Percentiles rank a stretch among this genome's conserved stretches.
phyloP scores from a whole-genome alignment of 495 filamentous ascomycete genomes.

The Halenospora varia region DNA sequence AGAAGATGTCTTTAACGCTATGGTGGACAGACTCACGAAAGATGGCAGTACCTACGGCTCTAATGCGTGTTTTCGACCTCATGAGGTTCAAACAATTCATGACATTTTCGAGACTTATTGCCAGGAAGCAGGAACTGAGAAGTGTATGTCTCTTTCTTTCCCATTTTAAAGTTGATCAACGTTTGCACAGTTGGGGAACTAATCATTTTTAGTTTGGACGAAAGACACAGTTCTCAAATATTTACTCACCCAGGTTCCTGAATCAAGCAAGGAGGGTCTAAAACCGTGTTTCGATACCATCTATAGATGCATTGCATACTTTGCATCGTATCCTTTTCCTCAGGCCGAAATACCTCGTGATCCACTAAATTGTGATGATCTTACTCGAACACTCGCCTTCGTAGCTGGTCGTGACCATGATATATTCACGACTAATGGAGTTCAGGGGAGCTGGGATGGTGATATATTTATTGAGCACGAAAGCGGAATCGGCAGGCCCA shows the following conservation, averaged over 20 bases:
- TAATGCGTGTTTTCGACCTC: not conserved
- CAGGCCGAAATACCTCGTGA: not conserved
- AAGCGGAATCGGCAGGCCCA: not conserved
- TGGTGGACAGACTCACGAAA: too few species aligned
- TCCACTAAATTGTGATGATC: not conserved
- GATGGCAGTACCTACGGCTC: too few species aligned
- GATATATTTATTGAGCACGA: too few species aligned
- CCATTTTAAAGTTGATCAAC: not conserved
- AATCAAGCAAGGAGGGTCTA: not conserved
- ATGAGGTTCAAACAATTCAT: not conserved
- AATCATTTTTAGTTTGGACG: not conserved
- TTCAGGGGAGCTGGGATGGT: not conserved
- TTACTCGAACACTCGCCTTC: not conserved
- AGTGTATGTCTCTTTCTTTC: not conserved
- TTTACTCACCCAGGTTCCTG: not conserved
- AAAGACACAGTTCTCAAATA: not conserved
- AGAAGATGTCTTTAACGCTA: too few species aligned
- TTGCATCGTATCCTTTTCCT: not conserved
- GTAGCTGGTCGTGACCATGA: not conserved
- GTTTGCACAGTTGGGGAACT: not conserved
- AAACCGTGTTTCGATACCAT: not conserved
- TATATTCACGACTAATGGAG: not conserved
- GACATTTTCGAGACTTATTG: not conserved
- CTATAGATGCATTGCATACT: not conserved
- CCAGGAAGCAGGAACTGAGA: not conserved